A percentile compares a stretch with the other conserved stretches of the same genome.
phyloP scores from a whole-genome alignment of 805 yeast genomes.

The Wickerhamiella bombiphila region DNA sequence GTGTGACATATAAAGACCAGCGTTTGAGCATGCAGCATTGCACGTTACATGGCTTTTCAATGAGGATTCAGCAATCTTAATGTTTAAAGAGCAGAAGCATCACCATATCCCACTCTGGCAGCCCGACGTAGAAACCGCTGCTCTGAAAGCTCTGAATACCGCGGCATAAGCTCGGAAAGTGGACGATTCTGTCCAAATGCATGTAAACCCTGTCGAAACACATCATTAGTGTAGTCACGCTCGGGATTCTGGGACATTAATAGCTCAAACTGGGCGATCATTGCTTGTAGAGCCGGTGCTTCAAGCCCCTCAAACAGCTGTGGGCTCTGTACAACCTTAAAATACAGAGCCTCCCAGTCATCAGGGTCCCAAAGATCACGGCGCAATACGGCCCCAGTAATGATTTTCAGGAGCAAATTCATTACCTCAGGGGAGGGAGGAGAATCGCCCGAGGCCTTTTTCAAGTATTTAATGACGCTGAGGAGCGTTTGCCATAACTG shows the following conservation, averaged over 20 bases:
- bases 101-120: slow-evolving; percentile 5
- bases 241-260: not conserved
- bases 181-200: slow-evolving; percentile 7
- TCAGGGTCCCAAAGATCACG: slow-evolving; percentile 22
- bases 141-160: slow-evolving; percentile 1
- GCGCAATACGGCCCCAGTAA: slow-evolving; percentile 22
- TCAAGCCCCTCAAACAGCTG: slow-evolving; percentile 17
- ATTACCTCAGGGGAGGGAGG: slow-evolving; percentile 6
- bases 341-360: slow-evolving; percentile 22
- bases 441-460: slow-evolving; percentile 2
- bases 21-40: too few species aligned
- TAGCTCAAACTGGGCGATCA: slow-evolving; percentile 17
- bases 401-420: slow-evolving; percentile 12
- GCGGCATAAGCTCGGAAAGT: slow-evolving; percentile 1
- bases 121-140: slow-evolving; percentile 7
- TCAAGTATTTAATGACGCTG: slow-evolving; percentile 19
- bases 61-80: too few species aligned
- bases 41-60: too few species aligned
- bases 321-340: slow-evolving; percentile 19
- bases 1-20: too few species aligned
- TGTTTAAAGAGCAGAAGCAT: not conserved
- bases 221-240: slow-evolving; percentile 2
- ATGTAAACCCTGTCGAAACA: slow-evolving; percentile 14
- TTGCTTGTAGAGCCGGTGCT: slow-evolving; percentile 14
- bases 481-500: slow-evolving; percentile 26